These are phyloP conservation scores for Cercophora samala DNA, from an alignment of 495 filamentous ascomycete species.

Conservation along the genomic window DNA sequence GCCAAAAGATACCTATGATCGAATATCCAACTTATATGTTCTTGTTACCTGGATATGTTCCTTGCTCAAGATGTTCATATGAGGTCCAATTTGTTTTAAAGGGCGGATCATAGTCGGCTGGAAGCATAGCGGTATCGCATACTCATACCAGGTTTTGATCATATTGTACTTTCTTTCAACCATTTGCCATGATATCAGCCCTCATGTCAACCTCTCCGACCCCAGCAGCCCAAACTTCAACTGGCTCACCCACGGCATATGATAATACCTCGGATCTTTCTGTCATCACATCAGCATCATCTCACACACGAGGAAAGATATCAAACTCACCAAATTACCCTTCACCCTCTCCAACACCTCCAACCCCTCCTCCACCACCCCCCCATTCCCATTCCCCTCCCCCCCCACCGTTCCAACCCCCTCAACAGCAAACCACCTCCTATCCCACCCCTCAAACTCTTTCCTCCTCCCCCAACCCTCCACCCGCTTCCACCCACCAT, in stretches of 20 bases:
- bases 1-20: not conserved
- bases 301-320: no score
- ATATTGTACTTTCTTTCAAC: not conserved
- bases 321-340: conserved; percentile 17
- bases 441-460: conserved; percentile 19
- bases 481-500: not conserved
- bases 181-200: no score
- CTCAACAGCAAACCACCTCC: conserved; percentile 19
- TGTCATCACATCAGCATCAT: not conserved
- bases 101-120: not conserved
- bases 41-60: not conserved
- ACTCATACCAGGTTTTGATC: no score
- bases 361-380: conserved; percentile 11
- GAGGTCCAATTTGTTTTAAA: not conserved
- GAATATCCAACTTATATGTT: not conserved
- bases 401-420: not conserved
- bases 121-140: no score
- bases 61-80: not conserved
- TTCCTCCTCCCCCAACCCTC: not conserved
- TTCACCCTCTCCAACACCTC: conserved; percentile 17
- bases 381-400: not conserved
- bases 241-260: conserved; percentile 15
- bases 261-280: conserved; percentile 11
- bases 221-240: conserved; percentile 19
- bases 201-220: not conserved